Base-by-base conservation (phyloP, 768 basidiomycete genomes). In the Boletales sp. region DNA sequence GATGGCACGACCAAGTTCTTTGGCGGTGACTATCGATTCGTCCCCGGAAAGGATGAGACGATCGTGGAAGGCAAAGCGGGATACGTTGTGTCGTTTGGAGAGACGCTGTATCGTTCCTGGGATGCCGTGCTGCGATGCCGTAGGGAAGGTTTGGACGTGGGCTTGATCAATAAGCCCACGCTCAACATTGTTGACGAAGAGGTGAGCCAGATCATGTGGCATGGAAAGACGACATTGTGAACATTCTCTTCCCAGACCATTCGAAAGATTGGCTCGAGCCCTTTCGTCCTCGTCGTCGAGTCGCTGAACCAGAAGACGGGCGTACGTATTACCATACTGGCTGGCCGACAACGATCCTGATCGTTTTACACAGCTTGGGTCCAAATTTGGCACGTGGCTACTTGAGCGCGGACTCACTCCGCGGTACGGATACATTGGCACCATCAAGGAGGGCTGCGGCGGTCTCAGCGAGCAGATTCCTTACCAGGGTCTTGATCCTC, bases 291-390 rank as follows among this genome's bases (percentile, higher is more conserved):
- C 29, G 82, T 94, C 36, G 89, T 87, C 14, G 91, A 94, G 72
- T 87, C 87, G 15, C 75, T 88, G 49, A 93, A 89, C 73, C 87
- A 87, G 71, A 91, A 90, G 82, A 94, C 90, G 8, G 91, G 90
- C n/a, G 73, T 78, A 64, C 45, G 74, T 65, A 9, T 24, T 40
- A n/a, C 35, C 21, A 8, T 18, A 11, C 29, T 37, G 31, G 43
- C 15, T 2, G 2, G 19, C 10, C 5, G 10, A 31, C 43, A 11
- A 15, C 31, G 10, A 3, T 37, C 7, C 12, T 51, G 36, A 44
- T n/a, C 17, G 1, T 47, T 10, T 7, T 15, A 18, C 6, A 19
- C 13, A 79, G 74, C 85, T 91, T 60, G 89, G 88, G 37, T 87
- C 86, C 38, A 88, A 86, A 69, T 86, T 80, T 61, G 91, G 91